Conservation (phyloP, 192 early-diverging fungal species). For the Phycomyces blakesleeanus region DNA sequence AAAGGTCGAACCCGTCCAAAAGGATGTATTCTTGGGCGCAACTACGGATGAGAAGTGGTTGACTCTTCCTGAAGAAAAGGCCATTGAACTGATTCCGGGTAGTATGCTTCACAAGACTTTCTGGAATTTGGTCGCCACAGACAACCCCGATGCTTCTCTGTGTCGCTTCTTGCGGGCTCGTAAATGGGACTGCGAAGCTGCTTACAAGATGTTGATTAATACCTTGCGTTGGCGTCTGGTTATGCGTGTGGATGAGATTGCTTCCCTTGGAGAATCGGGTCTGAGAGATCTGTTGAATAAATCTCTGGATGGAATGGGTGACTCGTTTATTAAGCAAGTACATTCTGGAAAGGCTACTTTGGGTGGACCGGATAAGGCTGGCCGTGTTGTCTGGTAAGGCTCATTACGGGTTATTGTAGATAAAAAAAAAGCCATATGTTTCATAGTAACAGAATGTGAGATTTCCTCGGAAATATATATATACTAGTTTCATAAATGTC, state of each 20-base stretch:
- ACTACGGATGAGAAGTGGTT: conserved; percentile 6
- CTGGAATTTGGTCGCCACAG: conserved; percentile 56
- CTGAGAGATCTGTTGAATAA: conserved; percentile 33
- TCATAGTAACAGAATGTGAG: neutral
- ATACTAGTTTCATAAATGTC: conserved; percentile 47
- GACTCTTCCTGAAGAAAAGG: conserved; percentile 17
- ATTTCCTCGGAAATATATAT: neutral
- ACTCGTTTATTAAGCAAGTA: conserved; percentile 36
- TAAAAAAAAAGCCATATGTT: no score
- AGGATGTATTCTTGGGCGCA: conserved; percentile 12
- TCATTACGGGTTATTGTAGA: no score
- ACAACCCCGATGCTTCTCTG: conserved; percentile 69
- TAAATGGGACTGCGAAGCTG: conserved; percentile 81
- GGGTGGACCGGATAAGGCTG: conserved; percentile 47
- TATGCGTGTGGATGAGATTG: conserved; percentile 43
- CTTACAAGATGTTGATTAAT: conserved; percentile 65
- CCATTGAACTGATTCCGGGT: conserved; percentile 20
- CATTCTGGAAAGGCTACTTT: conserved; percentile 45
- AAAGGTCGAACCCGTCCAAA: neutral
- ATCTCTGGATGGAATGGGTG: conserved; percentile 34
- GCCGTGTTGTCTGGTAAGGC: conserved; percentile 53
- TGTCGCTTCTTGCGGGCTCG: conserved; percentile 86
- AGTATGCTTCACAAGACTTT: conserved; percentile 50
- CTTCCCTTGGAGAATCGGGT: conserved; percentile 40
- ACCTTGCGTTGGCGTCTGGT: conserved; percentile 73